Conservation (phyloP, 257 asterid species). For the Lycium barbarum region DNA sequence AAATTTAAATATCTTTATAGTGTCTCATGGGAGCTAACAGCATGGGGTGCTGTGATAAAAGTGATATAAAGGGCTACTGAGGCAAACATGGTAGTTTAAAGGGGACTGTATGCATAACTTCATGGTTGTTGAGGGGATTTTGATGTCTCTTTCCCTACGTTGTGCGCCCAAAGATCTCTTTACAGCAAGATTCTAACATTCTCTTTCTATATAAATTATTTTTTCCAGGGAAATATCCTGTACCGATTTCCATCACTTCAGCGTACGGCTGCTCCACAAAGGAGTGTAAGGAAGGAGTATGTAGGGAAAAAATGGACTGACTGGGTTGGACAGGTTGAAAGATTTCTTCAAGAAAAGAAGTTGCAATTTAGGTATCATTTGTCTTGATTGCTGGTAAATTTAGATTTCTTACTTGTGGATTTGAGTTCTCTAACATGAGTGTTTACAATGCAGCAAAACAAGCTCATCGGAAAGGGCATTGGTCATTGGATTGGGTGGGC, state of each 20-base stretch:
- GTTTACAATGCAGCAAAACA: conserved; percentile 68
- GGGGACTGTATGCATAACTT: neutral
- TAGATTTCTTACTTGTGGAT: neutral
- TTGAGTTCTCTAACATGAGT: conserved; percentile 31
- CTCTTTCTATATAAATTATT: conserved; percentile 27
- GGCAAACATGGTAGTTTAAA: conserved; percentile 2
- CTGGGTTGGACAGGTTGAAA: conserved; percentile 68
- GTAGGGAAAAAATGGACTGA: conserved; percentile 78
- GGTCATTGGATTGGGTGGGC: conserved; percentile 95
- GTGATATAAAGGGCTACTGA: neutral
- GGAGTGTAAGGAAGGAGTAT: conserved; percentile 77
- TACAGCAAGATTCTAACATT: neutral
- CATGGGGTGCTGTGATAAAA: neutral
- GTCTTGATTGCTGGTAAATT: conserved; percentile 8
- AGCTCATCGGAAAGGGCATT: conserved; percentile 83
- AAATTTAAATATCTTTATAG: neutral
- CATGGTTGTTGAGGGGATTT: conserved; percentile 25
- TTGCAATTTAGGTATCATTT: conserved; percentile 75
- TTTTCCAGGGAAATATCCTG: conserved; percentile 87
- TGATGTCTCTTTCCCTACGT: conserved; percentile 18
- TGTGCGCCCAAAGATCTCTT: neutral
- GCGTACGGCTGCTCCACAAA: conserved; percentile 89
- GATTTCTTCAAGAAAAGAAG: conserved; percentile 72
- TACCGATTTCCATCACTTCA: conserved; percentile 96
- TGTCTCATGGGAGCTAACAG: neutral